Conservation (phyloP, 1,284 basidiomycete species). For the Schizopora paradoxa region DNA sequence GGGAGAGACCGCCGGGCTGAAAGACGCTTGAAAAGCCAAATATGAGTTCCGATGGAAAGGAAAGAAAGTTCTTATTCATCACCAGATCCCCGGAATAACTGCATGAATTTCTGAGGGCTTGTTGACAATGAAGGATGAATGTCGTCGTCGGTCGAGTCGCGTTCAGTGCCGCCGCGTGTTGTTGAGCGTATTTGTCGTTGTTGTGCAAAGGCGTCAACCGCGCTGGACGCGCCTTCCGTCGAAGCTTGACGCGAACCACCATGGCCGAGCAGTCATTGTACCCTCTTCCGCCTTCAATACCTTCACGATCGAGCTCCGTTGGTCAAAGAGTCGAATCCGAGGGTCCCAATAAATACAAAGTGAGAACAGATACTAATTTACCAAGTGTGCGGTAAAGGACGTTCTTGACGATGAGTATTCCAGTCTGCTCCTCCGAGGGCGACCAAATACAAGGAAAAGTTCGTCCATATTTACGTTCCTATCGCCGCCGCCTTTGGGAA, state of each 20-base stretch:
- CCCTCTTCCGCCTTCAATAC: neutral
- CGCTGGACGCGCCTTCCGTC: neutral
- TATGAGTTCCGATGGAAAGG: neutral
- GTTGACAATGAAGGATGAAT: neutral
- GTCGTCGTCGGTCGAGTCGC: too few species aligned
- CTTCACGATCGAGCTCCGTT: conserved; percentile 5
- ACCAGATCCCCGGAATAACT: conserved; percentile 14
- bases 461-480: neutral
- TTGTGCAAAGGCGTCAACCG: neutral
- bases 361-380: neutral
- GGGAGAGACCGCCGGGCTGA: conserved; percentile 17
- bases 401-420: neutral
- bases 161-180: too few species aligned
- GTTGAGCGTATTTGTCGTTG: too few species aligned
- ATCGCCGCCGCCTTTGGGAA: too few species aligned
- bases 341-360: conserved; percentile 14
- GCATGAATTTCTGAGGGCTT: conserved; percentile 7
- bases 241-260: neutral
- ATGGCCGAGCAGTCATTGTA: conserved; percentile 5
- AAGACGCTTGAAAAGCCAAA: conserved; percentile 10
- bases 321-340: conserved; percentile 8
- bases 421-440: conserved; percentile 2
- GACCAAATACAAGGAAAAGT: conserved; percentile 11
- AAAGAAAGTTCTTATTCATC: neutral
- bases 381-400: neutral